Evolutionary conservation across 2,329 filamentous ascomycete genomes (phyloP).

Genomic region (Aspergillus awamori): DNA sequence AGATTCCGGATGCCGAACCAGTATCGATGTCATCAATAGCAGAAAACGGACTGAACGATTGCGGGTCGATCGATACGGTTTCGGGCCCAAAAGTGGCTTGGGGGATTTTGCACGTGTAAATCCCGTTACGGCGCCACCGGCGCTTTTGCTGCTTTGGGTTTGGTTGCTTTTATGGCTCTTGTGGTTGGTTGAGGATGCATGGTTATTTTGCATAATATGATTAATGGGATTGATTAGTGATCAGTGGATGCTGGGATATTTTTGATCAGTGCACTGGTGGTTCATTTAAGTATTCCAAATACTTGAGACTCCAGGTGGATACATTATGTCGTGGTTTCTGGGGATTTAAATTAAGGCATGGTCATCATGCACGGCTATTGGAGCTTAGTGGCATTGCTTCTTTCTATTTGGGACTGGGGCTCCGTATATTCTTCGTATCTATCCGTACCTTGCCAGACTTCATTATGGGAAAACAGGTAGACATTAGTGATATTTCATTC

Average conservation of each 20-base stretch:
- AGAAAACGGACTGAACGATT: not conserved
- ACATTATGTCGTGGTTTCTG: not conserved
- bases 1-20: not conserved
- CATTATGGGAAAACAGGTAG: not conserved
- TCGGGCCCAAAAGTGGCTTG: not conserved
- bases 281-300: constrained; percentile 7
- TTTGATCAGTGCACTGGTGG: not conserved
- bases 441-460: not conserved
- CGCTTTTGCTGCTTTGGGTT: constrained; percentile 6
- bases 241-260: not conserved
- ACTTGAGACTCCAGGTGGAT: not conserved
- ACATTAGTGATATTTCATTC: not conserved
- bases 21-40: constrained; percentile 6
- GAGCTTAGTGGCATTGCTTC: not conserved
- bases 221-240: not conserved
- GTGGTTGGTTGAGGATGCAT: not conserved
- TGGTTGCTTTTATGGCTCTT: not conserved
- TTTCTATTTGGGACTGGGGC: not conserved
- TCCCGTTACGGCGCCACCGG: constrained; percentile 1
- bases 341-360: not conserved
- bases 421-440: not conserved
- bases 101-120: not conserved
- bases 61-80: constrained; percentile 9
- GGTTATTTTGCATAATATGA: not conserved
- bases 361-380: not conserved